Conservation (phyloP, 345 rosid genomes). For the Citrus glauca region DNA sequence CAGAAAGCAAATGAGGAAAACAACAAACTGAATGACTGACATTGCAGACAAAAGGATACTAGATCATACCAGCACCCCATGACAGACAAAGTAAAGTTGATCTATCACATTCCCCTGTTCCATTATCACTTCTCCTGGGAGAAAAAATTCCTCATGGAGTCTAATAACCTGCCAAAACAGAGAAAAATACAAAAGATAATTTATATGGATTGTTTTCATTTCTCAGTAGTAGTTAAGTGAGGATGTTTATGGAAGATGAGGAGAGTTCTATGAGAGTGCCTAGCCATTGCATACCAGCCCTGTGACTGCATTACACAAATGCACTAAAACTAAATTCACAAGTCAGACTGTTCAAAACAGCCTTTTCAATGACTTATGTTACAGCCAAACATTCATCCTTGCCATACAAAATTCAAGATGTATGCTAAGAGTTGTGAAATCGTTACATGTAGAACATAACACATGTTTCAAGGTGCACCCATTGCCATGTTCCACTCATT, state of each 20-base stretch:
- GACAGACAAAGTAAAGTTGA: slow-evolving; percentile 89
- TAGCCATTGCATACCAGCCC: neutral
- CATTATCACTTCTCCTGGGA: slow-evolving; percentile 92
- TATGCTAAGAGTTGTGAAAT: neutral
- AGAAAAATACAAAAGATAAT: neutral
- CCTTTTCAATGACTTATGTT: neutral
- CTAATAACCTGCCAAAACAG: slow-evolving; percentile 48
- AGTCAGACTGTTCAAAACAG: neutral
- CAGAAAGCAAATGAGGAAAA: neutral
- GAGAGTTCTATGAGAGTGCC: neutral
- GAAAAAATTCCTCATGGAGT: slow-evolving; percentile 94
- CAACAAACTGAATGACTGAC: neutral
- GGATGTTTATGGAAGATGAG: neutral
- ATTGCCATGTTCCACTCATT: no score
- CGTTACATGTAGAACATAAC: neutral
- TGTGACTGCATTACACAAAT: neutral
- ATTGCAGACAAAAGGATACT: neutral
- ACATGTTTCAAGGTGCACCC: no score
- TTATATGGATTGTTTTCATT: no score
- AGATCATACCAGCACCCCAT: slow-evolving; percentile 70
- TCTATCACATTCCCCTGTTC: slow-evolving; percentile 90
- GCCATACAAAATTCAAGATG: neutral
- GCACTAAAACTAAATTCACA: neutral
- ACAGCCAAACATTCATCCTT: neutral
- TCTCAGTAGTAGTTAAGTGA: neutral